These are phyloP conservation scores for Thelonectria rubi DNA, from an alignment of 2,329 filamentous ascomycete species.

Conservation along the genomic window DNA sequence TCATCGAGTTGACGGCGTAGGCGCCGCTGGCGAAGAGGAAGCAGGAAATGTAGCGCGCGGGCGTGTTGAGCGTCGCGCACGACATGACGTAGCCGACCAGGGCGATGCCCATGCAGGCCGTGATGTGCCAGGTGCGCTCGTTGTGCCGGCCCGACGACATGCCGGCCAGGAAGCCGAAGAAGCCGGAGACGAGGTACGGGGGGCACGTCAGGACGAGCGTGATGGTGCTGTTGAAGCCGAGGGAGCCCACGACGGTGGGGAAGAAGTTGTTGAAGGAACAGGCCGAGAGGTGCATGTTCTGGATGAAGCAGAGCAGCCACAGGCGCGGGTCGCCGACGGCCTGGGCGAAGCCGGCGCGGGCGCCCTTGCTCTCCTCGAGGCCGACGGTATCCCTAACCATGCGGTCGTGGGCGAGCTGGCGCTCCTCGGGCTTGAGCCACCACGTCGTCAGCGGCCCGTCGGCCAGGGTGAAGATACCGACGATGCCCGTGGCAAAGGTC, in stretches of 20 bases:
- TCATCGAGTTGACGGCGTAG: constrained; percentile 53
- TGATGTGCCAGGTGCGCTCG: constrained; percentile 49
- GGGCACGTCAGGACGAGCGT: constrained; percentile 59
- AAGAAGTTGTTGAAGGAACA: constrained; percentile 47
- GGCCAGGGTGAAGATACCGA: constrained; percentile 47
- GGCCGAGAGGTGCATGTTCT: constrained; percentile 42
- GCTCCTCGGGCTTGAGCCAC: constrained; percentile 49
- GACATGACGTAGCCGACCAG: constrained; percentile 52
- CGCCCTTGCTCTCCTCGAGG: constrained; percentile 48
- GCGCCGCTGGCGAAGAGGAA: constrained; percentile 50
- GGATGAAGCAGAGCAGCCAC: constrained; percentile 42
- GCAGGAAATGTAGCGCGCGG: constrained; percentile 46
- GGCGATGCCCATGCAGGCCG: constrained; percentile 49
- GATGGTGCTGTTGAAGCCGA: constrained; percentile 57
- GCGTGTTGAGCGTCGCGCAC: constrained; percentile 42
- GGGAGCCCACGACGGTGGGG: constrained; percentile 50
- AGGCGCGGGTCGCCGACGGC: constrained; percentile 42
- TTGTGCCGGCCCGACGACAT: constrained; percentile 55
- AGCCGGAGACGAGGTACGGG: constrained; percentile 54
- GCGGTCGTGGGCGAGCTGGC: constrained; percentile 53
- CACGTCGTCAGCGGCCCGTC: constrained; percentile 50
- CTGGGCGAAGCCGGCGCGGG: constrained; percentile 42
- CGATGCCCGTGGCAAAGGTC: constrained; percentile 43
- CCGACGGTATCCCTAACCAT: constrained; percentile 46
- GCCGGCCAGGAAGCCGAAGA: constrained; percentile 52